A percentile compares a stretch with the other conserved stretches of the same genome.
Conservation (phyloP, 768 basidiomycete genomes). For the Pleurotus tuoliensis region DNA sequence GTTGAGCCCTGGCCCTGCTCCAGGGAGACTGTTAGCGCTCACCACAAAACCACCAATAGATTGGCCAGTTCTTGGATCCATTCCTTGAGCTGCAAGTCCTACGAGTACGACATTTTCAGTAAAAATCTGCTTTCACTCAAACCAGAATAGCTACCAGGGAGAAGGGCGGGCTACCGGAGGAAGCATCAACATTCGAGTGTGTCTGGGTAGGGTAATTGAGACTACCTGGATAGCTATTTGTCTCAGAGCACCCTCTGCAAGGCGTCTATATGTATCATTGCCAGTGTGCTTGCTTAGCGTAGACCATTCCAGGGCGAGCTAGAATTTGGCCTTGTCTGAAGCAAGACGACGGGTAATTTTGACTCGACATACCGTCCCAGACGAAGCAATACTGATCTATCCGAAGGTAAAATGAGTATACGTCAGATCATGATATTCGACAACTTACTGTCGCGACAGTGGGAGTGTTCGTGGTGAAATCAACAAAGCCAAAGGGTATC, state of each 20-base stretch:
- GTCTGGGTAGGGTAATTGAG: not conserved
- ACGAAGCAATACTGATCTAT: slow-evolving; percentile 22
- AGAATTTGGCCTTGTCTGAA: not conserved
- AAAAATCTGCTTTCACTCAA: not conserved
- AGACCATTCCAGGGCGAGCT: slow-evolving; percentile 50
- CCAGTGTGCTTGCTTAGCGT: slow-evolving; percentile 40
- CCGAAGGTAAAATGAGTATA: too few species aligned
- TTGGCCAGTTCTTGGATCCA: slow-evolving; percentile 47
- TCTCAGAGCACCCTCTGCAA: slow-evolving; percentile 41
- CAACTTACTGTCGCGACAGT: slow-evolving; percentile 23
- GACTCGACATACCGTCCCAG: slow-evolving; percentile 48
- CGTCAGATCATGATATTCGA: not conserved
- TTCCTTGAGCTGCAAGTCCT: slow-evolving; percentile 49
- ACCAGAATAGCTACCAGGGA: slow-evolving; percentile 20
- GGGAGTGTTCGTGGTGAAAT: slow-evolving; percentile 44
- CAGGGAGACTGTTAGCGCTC: slow-evolving; percentile 15
- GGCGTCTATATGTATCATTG: slow-evolving; percentile 43
- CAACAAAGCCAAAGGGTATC: slow-evolving; percentile 36
- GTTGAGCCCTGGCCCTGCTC: not conserved
- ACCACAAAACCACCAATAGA: slow-evolving; percentile 45
- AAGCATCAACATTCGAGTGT: not conserved
- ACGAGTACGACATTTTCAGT: slow-evolving; percentile 12
- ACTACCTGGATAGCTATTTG: slow-evolving; percentile 36
- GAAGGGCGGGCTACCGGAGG: slow-evolving; percentile 26
- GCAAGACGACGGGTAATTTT: not conserved